phyloP scores from a whole-genome alignment of 2,329 filamentous ascomycete species.

The Fusarium caatingaense region DNA sequence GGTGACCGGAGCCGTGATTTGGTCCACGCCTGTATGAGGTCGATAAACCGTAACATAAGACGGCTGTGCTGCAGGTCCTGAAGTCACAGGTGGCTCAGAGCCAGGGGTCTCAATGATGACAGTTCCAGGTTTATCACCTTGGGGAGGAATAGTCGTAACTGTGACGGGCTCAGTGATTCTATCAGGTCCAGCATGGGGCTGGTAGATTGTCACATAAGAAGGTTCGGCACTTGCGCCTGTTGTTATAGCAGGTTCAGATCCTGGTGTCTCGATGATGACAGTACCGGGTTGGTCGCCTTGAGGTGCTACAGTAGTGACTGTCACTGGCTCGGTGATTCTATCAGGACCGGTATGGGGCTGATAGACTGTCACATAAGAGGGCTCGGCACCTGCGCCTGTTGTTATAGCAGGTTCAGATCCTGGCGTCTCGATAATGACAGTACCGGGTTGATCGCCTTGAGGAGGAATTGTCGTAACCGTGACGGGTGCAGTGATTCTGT shows the following conservation, averaged over 20 bases:
- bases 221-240: not conserved
- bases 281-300: constrained; percentile 12
- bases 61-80: constrained; percentile 1
- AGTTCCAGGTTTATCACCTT: not conserved
- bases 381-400: not conserved
- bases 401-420: constrained; percentile 1
- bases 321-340: constrained; percentile 2
- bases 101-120: constrained; percentile 20
- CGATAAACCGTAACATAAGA: not conserved
- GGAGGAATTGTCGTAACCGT: not conserved
- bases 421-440: constrained; percentile 16
- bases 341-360: not conserved
- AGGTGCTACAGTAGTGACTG: not conserved
- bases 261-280: constrained; percentile 19
- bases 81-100: not conserved
- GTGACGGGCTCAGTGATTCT: not conserved
- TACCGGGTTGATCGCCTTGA: constrained; percentile 1
- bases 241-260: constrained; percentile 2
- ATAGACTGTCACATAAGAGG: constrained; percentile 4
- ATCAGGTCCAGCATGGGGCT: too few relatives aligned
- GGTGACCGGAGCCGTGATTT: not conserved
- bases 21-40: not conserved
- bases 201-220: constrained; percentile 8
- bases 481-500: not conserved
- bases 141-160: constrained; percentile 5